These are phyloP conservation scores for Sporobolomyces phaffii DNA, from an alignment of 768 basidiomycete genomes.

Conservation along the genomic window DNA sequence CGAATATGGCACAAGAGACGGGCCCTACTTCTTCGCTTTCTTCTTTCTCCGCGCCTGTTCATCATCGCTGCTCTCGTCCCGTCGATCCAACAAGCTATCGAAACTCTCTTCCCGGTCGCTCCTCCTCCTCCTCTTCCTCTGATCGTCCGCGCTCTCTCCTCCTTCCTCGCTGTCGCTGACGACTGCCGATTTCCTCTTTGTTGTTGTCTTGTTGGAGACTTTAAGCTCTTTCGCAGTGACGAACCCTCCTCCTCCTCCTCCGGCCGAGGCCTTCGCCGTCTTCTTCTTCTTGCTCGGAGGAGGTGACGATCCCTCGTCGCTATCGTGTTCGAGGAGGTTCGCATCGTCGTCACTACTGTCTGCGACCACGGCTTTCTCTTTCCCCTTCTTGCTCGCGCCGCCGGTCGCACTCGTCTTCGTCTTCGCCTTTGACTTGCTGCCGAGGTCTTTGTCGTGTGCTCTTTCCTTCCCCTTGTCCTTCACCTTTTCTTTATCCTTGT, in stretches of 20 bases:
- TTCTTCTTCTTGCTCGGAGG: neutral
- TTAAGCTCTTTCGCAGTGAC: neutral
- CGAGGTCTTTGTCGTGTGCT: too few species aligned
- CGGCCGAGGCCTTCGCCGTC: neutral
- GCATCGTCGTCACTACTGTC: neutral
- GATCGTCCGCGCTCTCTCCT: neutral
- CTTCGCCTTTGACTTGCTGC: neutral
- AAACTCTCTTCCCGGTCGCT: neutral
- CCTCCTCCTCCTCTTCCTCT: neutral
- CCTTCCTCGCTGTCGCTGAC: neutral
- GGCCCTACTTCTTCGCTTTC: neutral
- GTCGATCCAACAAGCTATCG: neutral
- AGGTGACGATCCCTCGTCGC: neutral
- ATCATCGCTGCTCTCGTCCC: neutral
- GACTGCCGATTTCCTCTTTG: neutral
- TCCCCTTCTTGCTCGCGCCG: neutral
- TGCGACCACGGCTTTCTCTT: neutral
- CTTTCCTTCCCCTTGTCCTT: neutral
- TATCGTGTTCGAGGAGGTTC: neutral
- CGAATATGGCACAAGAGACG: neutral
- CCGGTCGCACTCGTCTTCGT: neutral
- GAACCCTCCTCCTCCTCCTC: constrained; percentile 1
- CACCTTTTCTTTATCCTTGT: neutral
- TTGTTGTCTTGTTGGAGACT: neutral
- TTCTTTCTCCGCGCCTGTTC: neutral